These are phyloP conservation scores for Beta macrorhiza DNA, from an alignment of 179 eudicot species.

Conservation along the genomic window DNA sequence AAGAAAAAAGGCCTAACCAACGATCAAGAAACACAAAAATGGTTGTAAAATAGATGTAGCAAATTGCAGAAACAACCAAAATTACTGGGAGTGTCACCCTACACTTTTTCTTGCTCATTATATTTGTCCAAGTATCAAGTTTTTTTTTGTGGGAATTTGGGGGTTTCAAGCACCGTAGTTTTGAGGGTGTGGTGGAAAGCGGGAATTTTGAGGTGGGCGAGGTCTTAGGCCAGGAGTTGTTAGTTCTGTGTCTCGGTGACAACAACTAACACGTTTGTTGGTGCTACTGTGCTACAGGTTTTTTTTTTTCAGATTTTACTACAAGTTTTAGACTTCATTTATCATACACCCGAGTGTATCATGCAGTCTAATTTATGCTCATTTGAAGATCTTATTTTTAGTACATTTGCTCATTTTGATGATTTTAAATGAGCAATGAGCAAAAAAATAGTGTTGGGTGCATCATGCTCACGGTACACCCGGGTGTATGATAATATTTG, in stretches of 20 bases:
- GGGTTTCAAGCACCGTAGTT: background rate
- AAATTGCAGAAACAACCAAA: conserved; percentile 48
- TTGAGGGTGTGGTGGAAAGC: background rate
- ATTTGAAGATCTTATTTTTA: too few relatives aligned
- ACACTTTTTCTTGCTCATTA: conserved; percentile 34
- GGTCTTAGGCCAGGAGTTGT: background rate
- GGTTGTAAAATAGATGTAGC: conserved; percentile 62
- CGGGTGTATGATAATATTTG: too few relatives aligned
- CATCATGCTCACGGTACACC: too few relatives aligned
- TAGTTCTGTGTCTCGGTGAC: background rate
- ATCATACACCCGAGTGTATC: too few relatives aligned
- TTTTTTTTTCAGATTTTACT: too few relatives aligned
- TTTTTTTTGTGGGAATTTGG: background rate
- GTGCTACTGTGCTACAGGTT: too few relatives aligned
- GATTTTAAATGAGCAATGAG: too few relatives aligned
- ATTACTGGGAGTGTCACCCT: conserved; percentile 59
- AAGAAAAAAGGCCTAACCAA: conserved; percentile 83
- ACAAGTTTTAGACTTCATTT: too few relatives aligned
- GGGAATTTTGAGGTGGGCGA: background rate
- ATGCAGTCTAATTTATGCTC: too few relatives aligned
- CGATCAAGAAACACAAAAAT: conserved; percentile 66
- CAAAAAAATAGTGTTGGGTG: too few relatives aligned
- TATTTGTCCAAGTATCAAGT: background rate
- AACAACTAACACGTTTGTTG: background rate
- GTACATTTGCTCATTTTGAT: too few relatives aligned